Conservation (phyloP, 306 rosid genomes). For the Medicago truncatula region DNA sequence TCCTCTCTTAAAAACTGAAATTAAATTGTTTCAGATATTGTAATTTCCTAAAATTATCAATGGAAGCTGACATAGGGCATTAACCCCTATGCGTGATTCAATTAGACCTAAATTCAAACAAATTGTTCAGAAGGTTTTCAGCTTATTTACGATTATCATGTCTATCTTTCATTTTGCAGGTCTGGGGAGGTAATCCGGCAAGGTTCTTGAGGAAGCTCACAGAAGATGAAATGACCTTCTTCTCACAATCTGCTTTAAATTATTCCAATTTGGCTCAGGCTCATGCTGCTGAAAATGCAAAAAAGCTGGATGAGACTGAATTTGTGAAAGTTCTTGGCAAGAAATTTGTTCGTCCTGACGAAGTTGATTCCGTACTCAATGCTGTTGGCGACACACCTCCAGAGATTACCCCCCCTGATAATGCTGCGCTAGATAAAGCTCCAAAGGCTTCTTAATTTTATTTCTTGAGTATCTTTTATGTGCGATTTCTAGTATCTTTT, state of each 20-base stretch:
- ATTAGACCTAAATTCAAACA: slow-evolving; percentile 16
- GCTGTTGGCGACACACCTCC: slow-evolving; percentile 62
- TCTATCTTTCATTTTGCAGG: slow-evolving; percentile 54
- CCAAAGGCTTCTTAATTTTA: slow-evolving; percentile 58
- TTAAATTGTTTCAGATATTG: slow-evolving; percentile 20
- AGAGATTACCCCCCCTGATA: slow-evolving; percentile 65
- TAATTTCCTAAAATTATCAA: background rate
- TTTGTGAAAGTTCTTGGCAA: slow-evolving; percentile 76
- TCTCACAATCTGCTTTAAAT: slow-evolving; percentile 83
- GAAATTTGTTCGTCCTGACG: slow-evolving; percentile 78
- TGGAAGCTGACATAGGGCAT: slow-evolving; percentile 21
- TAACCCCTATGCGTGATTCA: slow-evolving; percentile 10
- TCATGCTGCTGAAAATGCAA: slow-evolving; percentile 91
- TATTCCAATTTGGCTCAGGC: slow-evolving; percentile 88
- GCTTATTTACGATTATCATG: slow-evolving; percentile 11
- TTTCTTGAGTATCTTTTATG: slow-evolving; percentile 41
- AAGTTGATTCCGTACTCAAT: slow-evolving; percentile 63
- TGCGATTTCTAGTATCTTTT: slow-evolving; percentile 44
- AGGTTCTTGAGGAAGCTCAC: slow-evolving; percentile 92
- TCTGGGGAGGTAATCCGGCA: slow-evolving; percentile 99
- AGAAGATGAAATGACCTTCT: slow-evolving; percentile 87
- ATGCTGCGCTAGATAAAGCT: slow-evolving; percentile 54
- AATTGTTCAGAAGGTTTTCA: slow-evolving; percentile 27
- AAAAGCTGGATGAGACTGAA: slow-evolving; percentile 71
- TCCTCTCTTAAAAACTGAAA: slow-evolving; percentile 3